phyloP scores from a whole-genome alignment of 768 basidiomycete genomes.

The Termitomyces sp. region DNA sequence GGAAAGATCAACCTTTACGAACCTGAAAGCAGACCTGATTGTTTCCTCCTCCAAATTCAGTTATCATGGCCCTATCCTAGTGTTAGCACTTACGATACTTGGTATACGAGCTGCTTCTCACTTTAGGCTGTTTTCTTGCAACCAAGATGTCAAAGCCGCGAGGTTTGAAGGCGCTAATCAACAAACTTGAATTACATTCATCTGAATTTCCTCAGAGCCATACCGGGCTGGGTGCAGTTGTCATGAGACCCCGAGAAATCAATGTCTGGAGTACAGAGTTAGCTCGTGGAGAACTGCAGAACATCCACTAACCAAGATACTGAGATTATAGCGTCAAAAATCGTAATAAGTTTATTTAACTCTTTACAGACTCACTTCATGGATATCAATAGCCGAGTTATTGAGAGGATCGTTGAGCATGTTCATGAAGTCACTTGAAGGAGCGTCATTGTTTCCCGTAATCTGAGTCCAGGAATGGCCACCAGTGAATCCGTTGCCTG shows the following conservation, averaged over 20 bases:
- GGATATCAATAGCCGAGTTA: constrained; percentile 44
- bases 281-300: not conserved
- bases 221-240: constrained; percentile 39
- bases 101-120: constrained; percentile 2
- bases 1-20: not conserved
- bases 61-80: constrained; percentile 34
- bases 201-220: not conserved
- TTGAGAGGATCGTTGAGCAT: constrained; percentile 35
- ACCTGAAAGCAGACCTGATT: constrained; percentile 40
- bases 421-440: constrained; percentile 41
- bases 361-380: constrained; percentile 28
- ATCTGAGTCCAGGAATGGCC: constrained; percentile 41
- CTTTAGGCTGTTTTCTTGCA: constrained; percentile 41
- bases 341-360: not conserved
- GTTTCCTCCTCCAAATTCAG: constrained; percentile 43
- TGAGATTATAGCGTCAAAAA: not conserved
- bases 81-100: not conserved
- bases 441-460: constrained; percentile 29
- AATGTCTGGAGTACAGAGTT: constrained; percentile 21
- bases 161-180: constrained; percentile 34
- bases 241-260: constrained; percentile 43
- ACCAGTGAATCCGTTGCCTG: constrained; percentile 45
- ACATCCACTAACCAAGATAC: constrained; percentile 4
- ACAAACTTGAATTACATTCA: not conserved
- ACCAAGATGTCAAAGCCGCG: constrained; percentile 37